Conservation (phyloP, 768 basidiomycete genomes). For the Calocybe cyanea region DNA sequence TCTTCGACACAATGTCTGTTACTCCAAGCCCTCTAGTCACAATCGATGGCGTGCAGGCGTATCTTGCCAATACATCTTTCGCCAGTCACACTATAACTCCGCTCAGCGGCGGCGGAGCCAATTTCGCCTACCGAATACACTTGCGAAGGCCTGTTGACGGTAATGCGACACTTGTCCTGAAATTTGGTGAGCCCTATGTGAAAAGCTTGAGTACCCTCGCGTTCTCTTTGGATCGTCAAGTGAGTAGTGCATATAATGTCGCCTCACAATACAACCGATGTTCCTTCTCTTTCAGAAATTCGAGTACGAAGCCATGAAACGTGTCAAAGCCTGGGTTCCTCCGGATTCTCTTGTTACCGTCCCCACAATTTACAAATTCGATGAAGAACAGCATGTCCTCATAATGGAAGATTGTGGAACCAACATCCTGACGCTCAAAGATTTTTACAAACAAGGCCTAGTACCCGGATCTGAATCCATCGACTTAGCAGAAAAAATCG, state of each 20-base stretch:
- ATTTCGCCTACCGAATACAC: conserved; percentile 56
- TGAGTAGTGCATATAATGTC: conserved; percentile 19
- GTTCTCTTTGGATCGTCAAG: conserved; percentile 54
- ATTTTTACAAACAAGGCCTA: conserved; percentile 29
- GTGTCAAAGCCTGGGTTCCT: conserved; percentile 35
- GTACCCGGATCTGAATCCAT: conserved; percentile 15
- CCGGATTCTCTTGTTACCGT: conserved; percentile 38
- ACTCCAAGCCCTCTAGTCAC: conserved; percentile 22
- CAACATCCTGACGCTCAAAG: conserved; percentile 36
- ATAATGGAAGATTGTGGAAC: conserved; percentile 63
- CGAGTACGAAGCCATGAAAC: conserved; percentile 46
- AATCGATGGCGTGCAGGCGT: conserved; percentile 31
- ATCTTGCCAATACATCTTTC: conserved; percentile 47
- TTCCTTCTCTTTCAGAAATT: conserved; percentile 23
- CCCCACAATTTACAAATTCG: conserved; percentile 47
- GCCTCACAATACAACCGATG: conserved; percentile 3
- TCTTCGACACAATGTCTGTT: too few species aligned
- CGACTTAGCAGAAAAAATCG: conserved; percentile 33
- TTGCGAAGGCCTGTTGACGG: conserved; percentile 38
- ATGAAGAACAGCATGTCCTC: conserved; percentile 44
- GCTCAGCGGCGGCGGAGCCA: conserved; percentile 50
- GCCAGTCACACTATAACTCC: conserved; percentile 32
- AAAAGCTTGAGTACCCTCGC: conserved; percentile 12
- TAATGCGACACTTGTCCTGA: conserved; percentile 47
- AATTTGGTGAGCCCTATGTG: conserved; percentile 40